Base-by-base conservation (phyloP, 192 early-diverging fungal species). In the Martensiomyces pterosporus region DNA sequence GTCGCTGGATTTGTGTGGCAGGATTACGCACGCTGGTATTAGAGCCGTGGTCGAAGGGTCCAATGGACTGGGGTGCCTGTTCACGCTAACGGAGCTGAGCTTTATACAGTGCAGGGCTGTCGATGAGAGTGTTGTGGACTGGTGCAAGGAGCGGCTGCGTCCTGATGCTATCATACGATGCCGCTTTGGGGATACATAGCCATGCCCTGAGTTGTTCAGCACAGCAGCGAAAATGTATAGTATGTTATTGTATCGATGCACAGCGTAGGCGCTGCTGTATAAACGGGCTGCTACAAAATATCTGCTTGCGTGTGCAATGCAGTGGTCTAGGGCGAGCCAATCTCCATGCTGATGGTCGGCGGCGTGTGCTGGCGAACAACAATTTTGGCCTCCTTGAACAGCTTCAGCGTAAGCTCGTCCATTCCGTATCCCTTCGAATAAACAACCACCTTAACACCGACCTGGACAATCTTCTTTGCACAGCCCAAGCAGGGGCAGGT, bases 391-490 rank as follows among this genome's bases (percentile, higher is more conserved):
- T 93, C 89, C 24, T 72, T 51, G 40, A 99, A 89, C 51, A 99
- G 73, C 39, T 75, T 76, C 13, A 80, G 70, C 4, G 93, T 90
- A 57, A 91, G 60, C 8, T 86, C 82, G 60, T 99, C 96, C 93
- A 97, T 94, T 1, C 91, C 90, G 54, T 99, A 99, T 12, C 85
- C 85, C 51, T 85, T 84, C 4, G 82, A 81, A 44, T 96, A 99
- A 10, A 99, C 92, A 0, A 99, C 97, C 49, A 91, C 84, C 39
- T 77, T 80, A 24, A 99, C 82, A 4, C 95, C 95, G 13, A 84
- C 82, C 65, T 99, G 97, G 2, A 98, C 85, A 60, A 97, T 92
- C 73, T 97, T 97, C 47, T 93, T 90, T 10, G 94, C 90, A 67
- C 97, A 99, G 15, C 91, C 92, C 24, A 90, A 52, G 47, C 86